Conservation (phyloP, 192 early-diverging fungal species). For the Coemansia sp. region DNA sequence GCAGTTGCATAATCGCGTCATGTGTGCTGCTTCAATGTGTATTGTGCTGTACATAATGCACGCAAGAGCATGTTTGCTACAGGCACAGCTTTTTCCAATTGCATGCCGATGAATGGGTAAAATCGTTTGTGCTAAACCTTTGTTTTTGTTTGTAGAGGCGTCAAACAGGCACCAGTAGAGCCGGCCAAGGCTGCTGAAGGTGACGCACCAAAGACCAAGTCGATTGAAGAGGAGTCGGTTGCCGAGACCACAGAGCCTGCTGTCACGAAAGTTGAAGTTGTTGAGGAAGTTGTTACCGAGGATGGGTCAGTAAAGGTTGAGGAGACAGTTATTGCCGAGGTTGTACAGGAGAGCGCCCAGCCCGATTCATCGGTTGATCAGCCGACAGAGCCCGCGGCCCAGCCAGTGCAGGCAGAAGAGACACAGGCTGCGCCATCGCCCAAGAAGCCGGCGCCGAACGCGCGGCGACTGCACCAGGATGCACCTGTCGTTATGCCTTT, state of each 20-base stretch:
- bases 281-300: constrained; percentile 10
- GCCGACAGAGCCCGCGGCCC: neutral
- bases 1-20: constrained; percentile 6
- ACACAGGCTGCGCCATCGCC: constrained; percentile 11
- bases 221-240: constrained; percentile 16
- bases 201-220: constrained; percentile 16
- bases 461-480: constrained; percentile 84
- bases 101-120: no score
- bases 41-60: constrained; percentile 18
- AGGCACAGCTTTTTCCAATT: no score
- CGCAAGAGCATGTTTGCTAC: neutral
- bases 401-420: constrained; percentile 18
- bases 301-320: constrained; percentile 9
- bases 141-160: constrained; percentile 33
- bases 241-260: constrained; percentile 8
- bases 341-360: neutral
- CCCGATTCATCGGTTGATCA: constrained; percentile 7
- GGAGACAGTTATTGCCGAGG: constrained; percentile 3
- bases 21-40: constrained; percentile 15
- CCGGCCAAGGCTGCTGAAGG: constrained; percentile 13
- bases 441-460: constrained; percentile 32
- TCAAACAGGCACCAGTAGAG: constrained; percentile 40
- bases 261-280: neutral
- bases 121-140: neutral
- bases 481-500: constrained; percentile 85